phyloP scores from a whole-genome alignment of 2,329 filamentous ascomycete genomes.

The Hypoxylon sp. region DNA sequence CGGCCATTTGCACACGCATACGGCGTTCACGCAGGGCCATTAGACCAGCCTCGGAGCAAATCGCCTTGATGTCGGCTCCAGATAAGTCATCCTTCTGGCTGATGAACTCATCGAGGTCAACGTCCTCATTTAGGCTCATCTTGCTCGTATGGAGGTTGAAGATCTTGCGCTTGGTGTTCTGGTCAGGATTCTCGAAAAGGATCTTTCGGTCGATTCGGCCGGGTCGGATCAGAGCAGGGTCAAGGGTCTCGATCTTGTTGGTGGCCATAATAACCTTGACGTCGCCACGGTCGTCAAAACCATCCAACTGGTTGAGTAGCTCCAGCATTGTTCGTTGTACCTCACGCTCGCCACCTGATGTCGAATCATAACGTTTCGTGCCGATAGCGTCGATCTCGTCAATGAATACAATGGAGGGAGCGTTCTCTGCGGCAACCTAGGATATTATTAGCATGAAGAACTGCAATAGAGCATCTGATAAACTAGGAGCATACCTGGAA shows the following conservation, averaged over 20 bases:
- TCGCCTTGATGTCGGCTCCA: conserved; percentile 98
- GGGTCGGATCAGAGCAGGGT: conserved; percentile 94
- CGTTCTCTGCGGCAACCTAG: conserved; percentile 92
- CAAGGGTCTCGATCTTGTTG: conserved; percentile 99
- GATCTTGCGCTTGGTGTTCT: conserved; percentile 97
- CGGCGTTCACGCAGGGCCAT: conserved; percentile 93
- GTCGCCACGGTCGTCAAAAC: conserved; percentile 98
- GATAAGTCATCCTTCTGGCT: conserved; percentile 98
- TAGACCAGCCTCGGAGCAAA: conserved; percentile 96
- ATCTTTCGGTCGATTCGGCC: conserved; percentile 99
- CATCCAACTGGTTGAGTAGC: conserved; percentile 96
- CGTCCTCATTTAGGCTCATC: conserved; percentile 96
- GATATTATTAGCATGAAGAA: conserved; percentile 45
- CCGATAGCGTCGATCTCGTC: conserved; percentile 99
- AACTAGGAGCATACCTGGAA: conserved; percentile 76
- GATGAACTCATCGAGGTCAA: conserved; percentile 99
- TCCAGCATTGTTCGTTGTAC: conserved; percentile 99
- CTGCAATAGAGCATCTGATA: too few species aligned
- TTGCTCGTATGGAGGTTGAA: conserved; percentile 98
- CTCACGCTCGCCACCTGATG: conserved; percentile 95
- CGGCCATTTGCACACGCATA: conserved; percentile 99
- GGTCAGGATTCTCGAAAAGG: conserved; percentile 76
- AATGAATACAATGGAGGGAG: conserved; percentile 98
- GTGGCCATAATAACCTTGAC: conserved; percentile 99
- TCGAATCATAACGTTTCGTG: conserved; percentile 98